Conservation (phyloP, 805 yeast species). For the Komagataella populi region DNA sequence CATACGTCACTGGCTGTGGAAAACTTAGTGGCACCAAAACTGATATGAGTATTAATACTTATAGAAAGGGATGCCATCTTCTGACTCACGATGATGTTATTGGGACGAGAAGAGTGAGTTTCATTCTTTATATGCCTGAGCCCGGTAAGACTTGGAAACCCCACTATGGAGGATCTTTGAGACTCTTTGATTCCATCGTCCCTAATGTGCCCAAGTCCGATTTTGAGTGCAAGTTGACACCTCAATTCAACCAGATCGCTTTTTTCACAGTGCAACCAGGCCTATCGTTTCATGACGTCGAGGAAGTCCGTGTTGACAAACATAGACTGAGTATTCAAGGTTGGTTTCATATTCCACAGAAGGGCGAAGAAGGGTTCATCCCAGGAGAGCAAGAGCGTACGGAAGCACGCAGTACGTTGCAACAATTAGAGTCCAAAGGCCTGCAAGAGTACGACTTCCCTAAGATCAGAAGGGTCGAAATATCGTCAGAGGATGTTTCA, state of each 20-base stretch:
- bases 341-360: slow-evolving; percentile 97
- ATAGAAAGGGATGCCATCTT: slow-evolving; percentile 86
- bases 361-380: slow-evolving; percentile 75
- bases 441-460: slow-evolving; percentile 77
- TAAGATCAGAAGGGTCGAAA: slow-evolving; percentile 25
- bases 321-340: slow-evolving; percentile 92
- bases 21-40: slow-evolving; percentile 82
- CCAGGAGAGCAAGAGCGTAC: slow-evolving; percentile 74
- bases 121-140: slow-evolving; percentile 84
- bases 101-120: slow-evolving; percentile 87
- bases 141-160: slow-evolving; percentile 85
- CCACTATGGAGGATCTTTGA: slow-evolving; percentile 84
- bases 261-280: slow-evolving; percentile 96
- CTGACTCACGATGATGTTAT: slow-evolving; percentile 96
- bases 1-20: slow-evolving; percentile 75
- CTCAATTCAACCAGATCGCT: slow-evolving; percentile 93
- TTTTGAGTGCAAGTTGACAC: slow-evolving; percentile 53
- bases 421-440: slow-evolving; percentile 64
- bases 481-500: slow-evolving; percentile 18
- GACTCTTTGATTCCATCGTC: slow-evolving; percentile 74
- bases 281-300: slow-evolving; percentile 92
- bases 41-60: slow-evolving; percentile 86
- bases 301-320: slow-evolving; percentile 85
- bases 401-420: slow-evolving; percentile 64
- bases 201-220: slow-evolving; percentile 88